Evolutionary conservation across 176 grass and related monocot genomes (phyloP).

Genomic region (Carex littledalei): DNA sequence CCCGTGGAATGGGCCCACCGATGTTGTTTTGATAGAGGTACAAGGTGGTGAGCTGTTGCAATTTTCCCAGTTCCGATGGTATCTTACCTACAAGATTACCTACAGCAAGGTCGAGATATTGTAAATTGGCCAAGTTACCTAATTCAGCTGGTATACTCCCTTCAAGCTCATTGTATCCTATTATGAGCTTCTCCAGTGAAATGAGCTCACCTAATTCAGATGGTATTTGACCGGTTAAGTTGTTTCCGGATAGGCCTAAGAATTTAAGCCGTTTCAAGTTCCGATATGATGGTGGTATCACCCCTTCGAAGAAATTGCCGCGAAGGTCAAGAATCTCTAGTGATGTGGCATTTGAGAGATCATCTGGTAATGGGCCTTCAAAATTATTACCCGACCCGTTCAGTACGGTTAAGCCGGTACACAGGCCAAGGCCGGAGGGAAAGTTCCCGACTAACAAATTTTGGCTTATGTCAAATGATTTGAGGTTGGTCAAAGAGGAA

Average conservation of each 20-base stretch:
- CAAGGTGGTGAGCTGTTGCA: conserved; percentile 46
- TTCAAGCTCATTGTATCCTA: conserved; percentile 78
- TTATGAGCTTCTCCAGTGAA: conserved; percentile 69
- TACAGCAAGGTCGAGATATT: conserved; percentile 74
- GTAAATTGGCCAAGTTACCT: conserved; percentile 64
- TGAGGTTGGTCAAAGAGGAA: conserved; percentile 36
- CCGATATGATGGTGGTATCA: conserved; percentile 59
- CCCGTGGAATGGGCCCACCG: conserved; percentile 53
- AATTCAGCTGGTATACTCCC: conserved; percentile 70
- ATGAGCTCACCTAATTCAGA: conserved; percentile 58
- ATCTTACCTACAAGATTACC: conserved; percentile 59
- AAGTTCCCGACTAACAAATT: conserved; percentile 72
- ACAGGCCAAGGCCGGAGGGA: conserved; percentile 64
- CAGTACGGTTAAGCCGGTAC: conserved; percentile 33
- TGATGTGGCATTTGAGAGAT: conserved; percentile 64
- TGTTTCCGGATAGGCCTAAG: conserved; percentile 82
- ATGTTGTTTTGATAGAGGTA: conserved; percentile 80
- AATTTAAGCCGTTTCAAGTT: conserved; percentile 71
- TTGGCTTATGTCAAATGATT: conserved; percentile 67
- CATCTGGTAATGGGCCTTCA: conserved; percentile 47
- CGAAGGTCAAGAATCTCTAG: conserved; percentile 64
- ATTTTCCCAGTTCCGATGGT: conserved; percentile 61
- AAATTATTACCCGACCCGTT: conserved; percentile 90
- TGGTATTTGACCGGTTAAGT: conserved; percentile 79
- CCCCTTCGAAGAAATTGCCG: conserved; percentile 66